phyloP scores from a whole-genome alignment of 2,329 filamentous ascomycete genomes.

The Clonostachys rosea region DNA sequence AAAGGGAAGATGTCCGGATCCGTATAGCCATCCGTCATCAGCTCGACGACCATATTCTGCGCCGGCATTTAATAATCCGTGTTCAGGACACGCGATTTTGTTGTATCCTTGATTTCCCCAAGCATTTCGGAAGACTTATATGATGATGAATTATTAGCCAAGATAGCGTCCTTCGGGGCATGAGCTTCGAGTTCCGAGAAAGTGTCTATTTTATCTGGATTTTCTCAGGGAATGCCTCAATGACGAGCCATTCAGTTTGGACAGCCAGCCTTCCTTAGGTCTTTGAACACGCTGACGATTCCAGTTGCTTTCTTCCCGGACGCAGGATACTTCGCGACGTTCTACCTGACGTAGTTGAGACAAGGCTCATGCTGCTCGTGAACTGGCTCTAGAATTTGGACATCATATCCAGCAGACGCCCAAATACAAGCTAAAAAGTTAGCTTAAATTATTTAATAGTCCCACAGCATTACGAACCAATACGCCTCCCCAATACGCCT shows the following conservation, averaged over 20 bases:
- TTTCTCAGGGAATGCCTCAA: constrained; percentile 48
- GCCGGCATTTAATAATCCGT: constrained; percentile 49
- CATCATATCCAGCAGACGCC: constrained; percentile 33
- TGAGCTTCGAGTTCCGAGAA: constrained; percentile 38
- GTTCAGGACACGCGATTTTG: constrained; percentile 35
- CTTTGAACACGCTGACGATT: constrained; percentile 26
- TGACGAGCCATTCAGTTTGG: constrained; percentile 43
- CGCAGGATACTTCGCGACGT: constrained; percentile 19
- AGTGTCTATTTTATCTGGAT: constrained; percentile 40
- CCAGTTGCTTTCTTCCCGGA: constrained; percentile 15
- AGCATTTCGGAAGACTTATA: constrained; percentile 46
- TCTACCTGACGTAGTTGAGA: constrained; percentile 29
- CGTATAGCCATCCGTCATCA: constrained; percentile 47
- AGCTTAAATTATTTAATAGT: too few relatives aligned
- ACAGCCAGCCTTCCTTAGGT: constrained; percentile 22
- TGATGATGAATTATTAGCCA: constrained; percentile 46
- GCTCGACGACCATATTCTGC: constrained; percentile 37
- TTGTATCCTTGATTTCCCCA: constrained; percentile 26
- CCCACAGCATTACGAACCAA: too few relatives aligned
- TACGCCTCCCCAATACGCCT: too few relatives aligned
- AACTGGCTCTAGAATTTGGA: constrained; percentile 34
- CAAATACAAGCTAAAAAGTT: constrained; percentile 23
- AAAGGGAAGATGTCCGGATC: constrained; percentile 35
- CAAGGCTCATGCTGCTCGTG: constrained; percentile 26
- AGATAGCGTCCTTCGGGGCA: constrained; percentile 37